phyloP scores from a whole-genome alignment of 2,329 filamentous ascomycete genomes.

The Orbilia oligospora region DNA sequence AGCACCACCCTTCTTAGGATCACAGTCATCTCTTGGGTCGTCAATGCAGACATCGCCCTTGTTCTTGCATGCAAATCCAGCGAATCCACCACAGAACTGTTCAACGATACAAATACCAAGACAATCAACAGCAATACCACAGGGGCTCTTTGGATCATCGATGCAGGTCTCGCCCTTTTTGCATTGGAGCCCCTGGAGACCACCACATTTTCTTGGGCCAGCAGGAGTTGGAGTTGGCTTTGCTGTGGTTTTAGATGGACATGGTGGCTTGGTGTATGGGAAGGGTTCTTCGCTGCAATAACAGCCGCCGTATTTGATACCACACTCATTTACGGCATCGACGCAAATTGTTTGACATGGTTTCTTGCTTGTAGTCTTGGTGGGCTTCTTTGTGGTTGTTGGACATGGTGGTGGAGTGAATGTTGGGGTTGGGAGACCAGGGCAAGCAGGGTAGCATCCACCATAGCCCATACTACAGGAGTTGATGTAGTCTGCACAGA shows the following conservation, averaged over 20 bases:
- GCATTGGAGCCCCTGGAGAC: conserved; percentile 41
- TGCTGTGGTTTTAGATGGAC: conserved; percentile 34
- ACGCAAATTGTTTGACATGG: conserved; percentile 57
- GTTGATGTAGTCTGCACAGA: conserved; percentile 60
- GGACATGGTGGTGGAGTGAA: conserved; percentile 43
- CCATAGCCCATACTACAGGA: conserved; percentile 49
- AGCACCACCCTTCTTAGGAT: conserved; percentile 66
- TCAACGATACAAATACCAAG: conserved; percentile 52
- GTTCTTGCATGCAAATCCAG: conserved; percentile 65
- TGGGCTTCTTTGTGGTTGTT: conserved; percentile 30
- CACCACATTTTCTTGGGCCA: conserved; percentile 47
- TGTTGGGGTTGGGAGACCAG: conserved; percentile 16
- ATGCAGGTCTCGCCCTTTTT: conserved; percentile 52
- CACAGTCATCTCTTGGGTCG: conserved; percentile 68
- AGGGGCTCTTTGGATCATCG: conserved; percentile 55
- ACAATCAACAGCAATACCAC: conserved; percentile 55
- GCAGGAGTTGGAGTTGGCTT: conserved; percentile 24
- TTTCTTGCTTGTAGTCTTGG: conserved; percentile 46
- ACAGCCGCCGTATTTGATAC: conserved; percentile 62
- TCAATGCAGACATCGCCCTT: conserved; percentile 67
- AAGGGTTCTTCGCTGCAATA: conserved; percentile 37
- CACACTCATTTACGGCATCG: conserved; percentile 62
- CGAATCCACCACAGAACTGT: conserved; percentile 68
- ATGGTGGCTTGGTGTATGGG: conserved; percentile 56
- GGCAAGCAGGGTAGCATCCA: conserved; percentile 50